phyloP scores from a whole-genome alignment of 768 basidiomycete species.

The Agaricus bisporus region DNA sequence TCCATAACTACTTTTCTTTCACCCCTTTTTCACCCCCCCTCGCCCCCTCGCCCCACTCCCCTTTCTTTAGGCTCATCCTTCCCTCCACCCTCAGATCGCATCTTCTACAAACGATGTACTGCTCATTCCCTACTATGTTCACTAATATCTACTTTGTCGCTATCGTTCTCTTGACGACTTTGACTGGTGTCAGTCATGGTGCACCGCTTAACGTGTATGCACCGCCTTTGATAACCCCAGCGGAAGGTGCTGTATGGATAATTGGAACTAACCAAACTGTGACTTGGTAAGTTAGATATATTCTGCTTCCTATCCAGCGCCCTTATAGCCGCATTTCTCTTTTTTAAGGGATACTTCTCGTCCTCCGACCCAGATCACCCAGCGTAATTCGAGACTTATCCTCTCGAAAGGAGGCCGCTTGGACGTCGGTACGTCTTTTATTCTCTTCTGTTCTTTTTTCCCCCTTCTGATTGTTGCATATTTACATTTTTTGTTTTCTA shows the following conservation, averaged over 20 bases:
- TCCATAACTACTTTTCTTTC: too few species aligned
- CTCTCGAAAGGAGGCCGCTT: slow-evolving; percentile 19
- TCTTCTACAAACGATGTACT: not conserved
- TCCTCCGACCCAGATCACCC: slow-evolving; percentile 25
- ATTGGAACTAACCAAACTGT: not conserved
- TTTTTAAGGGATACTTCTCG: slow-evolving; percentile 23
- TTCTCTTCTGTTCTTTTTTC: not conserved
- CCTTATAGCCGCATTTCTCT: not conserved
- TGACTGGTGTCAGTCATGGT: not conserved
- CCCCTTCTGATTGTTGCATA: not conserved
- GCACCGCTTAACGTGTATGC: slow-evolving; percentile 2
- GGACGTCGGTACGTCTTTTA: slow-evolving; percentile 16
- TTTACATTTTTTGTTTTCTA: slow-evolving; percentile 16
- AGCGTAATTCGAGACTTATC: slow-evolving; percentile 20
- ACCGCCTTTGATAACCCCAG: not conserved
- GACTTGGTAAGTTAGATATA: not conserved
- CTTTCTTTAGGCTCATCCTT: not conserved
- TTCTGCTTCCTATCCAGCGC: not conserved
- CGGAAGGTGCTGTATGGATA: not conserved
- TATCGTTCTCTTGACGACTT: not conserved
- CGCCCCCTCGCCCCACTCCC: too few species aligned
- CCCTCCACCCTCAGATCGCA: not conserved
- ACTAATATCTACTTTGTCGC: not conserved
- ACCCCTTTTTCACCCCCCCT: too few species aligned
- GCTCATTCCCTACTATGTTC: not conserved